phyloP scores from a whole-genome alignment of 2,329 filamentous ascomycete genomes.

The Paracoccidioides brasiliensis region DNA sequence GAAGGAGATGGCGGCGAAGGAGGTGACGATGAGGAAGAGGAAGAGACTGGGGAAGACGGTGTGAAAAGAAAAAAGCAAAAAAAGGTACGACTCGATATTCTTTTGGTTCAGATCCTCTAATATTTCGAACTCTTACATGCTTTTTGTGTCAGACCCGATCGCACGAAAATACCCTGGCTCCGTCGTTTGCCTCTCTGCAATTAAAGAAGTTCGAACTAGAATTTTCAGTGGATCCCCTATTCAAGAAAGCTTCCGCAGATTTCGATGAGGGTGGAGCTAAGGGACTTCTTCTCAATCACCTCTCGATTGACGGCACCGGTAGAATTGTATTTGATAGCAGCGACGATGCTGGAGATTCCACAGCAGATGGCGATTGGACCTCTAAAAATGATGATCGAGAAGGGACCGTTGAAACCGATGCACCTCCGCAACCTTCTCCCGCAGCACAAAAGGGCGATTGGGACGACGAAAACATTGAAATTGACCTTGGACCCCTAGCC shows the following conservation, averaged over 20 bases:
- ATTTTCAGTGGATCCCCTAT: slow-evolving; percentile 92
- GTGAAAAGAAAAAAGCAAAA: slow-evolving; percentile 47
- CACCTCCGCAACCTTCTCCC: slow-evolving; percentile 20
- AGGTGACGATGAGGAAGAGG: slow-evolving; percentile 49
- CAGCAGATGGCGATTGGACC: slow-evolving; percentile 22
- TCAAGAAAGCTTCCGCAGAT: slow-evolving; percentile 96
- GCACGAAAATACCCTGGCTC: slow-evolving; percentile 84
- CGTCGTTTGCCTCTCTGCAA: slow-evolving; percentile 75
- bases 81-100: slow-evolving; percentile 43
- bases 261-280: slow-evolving; percentile 98
- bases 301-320: slow-evolving; percentile 86
- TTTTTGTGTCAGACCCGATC: slow-evolving; percentile 47
- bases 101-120: not conserved
- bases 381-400: slow-evolving; percentile 22
- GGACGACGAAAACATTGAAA: slow-evolving; percentile 49
- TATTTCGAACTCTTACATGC: slow-evolving; percentile 10
- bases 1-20: slow-evolving; percentile 50
- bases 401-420: slow-evolving; percentile 35
- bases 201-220: slow-evolving; percentile 97
- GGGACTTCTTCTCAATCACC: slow-evolving; percentile 82
- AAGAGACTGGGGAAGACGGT: slow-evolving; percentile 34
- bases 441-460: slow-evolving; percentile 24
- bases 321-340: slow-evolving; percentile 98
- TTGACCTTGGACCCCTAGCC: slow-evolving; percentile 64
- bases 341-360: slow-evolving; percentile 57